Base-by-base conservation (phyloP, 805 yeast species). In the Yamadazyma sp. region DNA sequence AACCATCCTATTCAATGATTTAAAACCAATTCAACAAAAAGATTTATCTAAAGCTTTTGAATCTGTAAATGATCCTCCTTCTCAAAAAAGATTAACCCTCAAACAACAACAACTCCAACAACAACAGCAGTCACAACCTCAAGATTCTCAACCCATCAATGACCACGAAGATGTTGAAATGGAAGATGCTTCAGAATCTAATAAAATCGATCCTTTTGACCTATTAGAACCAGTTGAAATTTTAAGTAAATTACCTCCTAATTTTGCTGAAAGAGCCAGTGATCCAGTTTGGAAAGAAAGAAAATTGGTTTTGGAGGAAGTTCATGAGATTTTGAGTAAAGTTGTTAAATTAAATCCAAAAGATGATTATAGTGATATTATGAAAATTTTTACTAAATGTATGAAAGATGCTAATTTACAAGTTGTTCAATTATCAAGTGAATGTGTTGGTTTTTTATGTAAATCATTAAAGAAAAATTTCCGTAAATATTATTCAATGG, bases 21-120 rank as follows among this genome's bases (percentile, higher is more conserved):
- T 93, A 60, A 93, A 91, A 55, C 95, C 96, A 0, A 86, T 88
- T 14, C 98, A 91, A 57, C 91, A 86, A 58, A 84, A 82, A 44
- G 98, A 89, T 52, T 69, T 91, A 39, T 68, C 76, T 5, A 76
- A 77, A 23, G 79, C 77, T 17, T 86, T 91, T 55, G 82, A 71
- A 27, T 71, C 69, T 24, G 70, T 72, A 7, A 59, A 60, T 33
- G 62, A 50, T 28, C 23, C 27, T 1, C 77, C 78, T 1, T 60
- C 54, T 2, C 91, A 82, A 47, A 66, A 67, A 31, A 62, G 91
- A 45, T 58, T 70, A 11, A 66, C 86, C 15, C 68, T 70, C 38
- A 57, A 32, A 4, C 48, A 44, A 28, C 71, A 73, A 42, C 65
- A 58, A 19, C 71, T 12, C n/a, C 35, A 40, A 12, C 27, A 15